Percentiles rank a stretch among this genome's conserved stretches.
Conservation (phyloP, 345 rosid species). For the Schrenkiella parvula region DNA sequence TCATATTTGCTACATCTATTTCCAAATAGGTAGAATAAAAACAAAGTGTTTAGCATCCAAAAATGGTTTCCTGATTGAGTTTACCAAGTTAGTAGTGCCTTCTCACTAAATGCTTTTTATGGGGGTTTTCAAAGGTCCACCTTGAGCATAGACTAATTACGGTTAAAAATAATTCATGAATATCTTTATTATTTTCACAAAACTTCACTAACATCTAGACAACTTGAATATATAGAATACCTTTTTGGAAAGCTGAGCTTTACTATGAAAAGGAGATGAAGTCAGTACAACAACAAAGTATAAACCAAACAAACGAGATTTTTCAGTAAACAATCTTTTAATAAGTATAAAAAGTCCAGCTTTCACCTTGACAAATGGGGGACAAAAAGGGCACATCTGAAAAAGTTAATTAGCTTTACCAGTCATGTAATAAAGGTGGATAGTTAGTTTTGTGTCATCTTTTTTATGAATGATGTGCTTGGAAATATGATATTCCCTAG, state of each 20-base stretch:
- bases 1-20: neutral
- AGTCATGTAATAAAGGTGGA: conserved; percentile 30
- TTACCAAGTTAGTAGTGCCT: conserved; percentile 18
- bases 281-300: conserved; percentile 10
- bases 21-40: neutral
- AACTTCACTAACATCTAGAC: conserved; percentile 26
- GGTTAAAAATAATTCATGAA: neutral
- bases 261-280: conserved; percentile 22
- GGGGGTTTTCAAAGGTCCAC: conserved; percentile 11
- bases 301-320: conserved; percentile 11
- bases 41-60: neutral
- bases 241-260: conserved; percentile 30
- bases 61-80: conserved; percentile 7
- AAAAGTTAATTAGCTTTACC: conserved; percentile 25
- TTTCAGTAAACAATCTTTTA: conserved; percentile 15
- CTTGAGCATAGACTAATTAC: conserved; percentile 1
- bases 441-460: conserved; percentile 19
- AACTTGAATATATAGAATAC: conserved; percentile 16
- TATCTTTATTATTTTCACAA: conserved; percentile 20
- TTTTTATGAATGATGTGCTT: conserved; percentile 18
- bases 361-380: conserved; percentile 25
- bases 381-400: conserved; percentile 28
- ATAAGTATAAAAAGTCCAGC: conserved; percentile 17
- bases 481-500: conserved; percentile 27
- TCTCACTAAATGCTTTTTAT: conserved; percentile 12